These are phyloP conservation scores for Sequoiadendron giganteum DNA, from an alignment of 75 land plant species.

Conservation along the genomic window DNA sequence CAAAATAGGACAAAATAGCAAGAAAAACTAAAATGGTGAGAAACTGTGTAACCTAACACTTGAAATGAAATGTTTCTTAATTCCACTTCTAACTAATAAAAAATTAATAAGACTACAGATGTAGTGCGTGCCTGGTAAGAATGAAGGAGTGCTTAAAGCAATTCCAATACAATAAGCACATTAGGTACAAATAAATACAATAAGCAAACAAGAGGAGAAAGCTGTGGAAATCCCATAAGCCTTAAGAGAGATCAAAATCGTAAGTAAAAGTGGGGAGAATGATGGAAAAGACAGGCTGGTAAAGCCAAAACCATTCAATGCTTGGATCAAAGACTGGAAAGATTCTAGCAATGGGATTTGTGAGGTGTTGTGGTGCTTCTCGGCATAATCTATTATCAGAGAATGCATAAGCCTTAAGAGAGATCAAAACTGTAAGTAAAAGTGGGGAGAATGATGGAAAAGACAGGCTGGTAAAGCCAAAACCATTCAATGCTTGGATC, in stretches of 20 bases:
- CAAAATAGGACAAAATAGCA: not conserved
- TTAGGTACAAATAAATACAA: not conserved
- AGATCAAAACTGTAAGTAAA: not conserved
- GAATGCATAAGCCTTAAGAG: not conserved
- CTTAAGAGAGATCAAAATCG: not conserved
- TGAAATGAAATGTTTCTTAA: not conserved
- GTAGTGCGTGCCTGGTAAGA: not conserved
- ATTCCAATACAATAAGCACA: not conserved
- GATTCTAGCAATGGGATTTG: not conserved
- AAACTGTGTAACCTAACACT: not conserved
- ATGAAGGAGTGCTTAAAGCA: not conserved
- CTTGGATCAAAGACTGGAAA: not conserved
- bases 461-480: not conserved
- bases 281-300: not conserved
- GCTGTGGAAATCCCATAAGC: not conserved
- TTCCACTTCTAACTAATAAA: not conserved
- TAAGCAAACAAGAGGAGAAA: not conserved
- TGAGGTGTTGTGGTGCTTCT: not conserved
- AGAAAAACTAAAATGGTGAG: not conserved
- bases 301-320: not conserved
- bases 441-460: not conserved
- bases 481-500: not conserved
- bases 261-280: not conserved
- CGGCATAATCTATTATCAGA: no score
- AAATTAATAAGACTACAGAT: not conserved